These are phyloP conservation scores for Aspergillus cejpii DNA, from an alignment of 2,329 filamentous ascomycete species.

Conservation along the genomic window DNA sequence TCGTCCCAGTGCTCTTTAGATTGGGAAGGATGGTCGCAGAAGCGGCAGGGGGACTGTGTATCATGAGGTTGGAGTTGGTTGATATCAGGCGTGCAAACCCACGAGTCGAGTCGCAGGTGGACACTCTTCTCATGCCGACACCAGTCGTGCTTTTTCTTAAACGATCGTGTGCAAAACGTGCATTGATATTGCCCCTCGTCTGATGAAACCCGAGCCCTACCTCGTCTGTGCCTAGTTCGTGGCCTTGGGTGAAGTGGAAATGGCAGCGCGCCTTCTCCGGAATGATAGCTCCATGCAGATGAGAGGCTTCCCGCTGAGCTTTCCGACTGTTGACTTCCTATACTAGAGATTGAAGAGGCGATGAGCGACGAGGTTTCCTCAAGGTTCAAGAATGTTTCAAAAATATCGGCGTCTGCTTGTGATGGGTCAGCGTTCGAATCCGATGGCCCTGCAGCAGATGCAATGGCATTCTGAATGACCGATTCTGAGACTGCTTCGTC, in stretches of 20 bases:
- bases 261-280: slow-evolving; percentile 11
- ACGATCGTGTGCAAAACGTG: slow-evolving; percentile 46
- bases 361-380: slow-evolving; percentile 25
- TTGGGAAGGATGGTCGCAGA: slow-evolving; percentile 44
- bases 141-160: slow-evolving; percentile 48
- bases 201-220: background rate
- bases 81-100: slow-evolving; percentile 27
- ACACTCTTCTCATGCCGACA: slow-evolving; percentile 47
- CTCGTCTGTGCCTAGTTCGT: slow-evolving; percentile 7
- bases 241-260: slow-evolving; percentile 17
- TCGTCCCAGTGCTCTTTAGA: slow-evolving; percentile 43
- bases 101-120: slow-evolving; percentile 44
- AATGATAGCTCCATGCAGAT: slow-evolving; percentile 32
- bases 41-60: slow-evolving; percentile 36
- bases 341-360: slow-evolving; percentile 27
- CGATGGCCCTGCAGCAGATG: slow-evolving; percentile 11
- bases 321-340: slow-evolving; percentile 26
- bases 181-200: slow-evolving; percentile 35
- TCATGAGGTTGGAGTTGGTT: slow-evolving; percentile 11
- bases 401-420: background rate
- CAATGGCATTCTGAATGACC: slow-evolving; percentile 36
- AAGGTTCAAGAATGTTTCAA: slow-evolving; percentile 22
- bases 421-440: background rate
- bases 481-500: slow-evolving; percentile 40
- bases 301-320: slow-evolving; percentile 28